Base-by-base conservation (phyloP, 495 filamentous ascomycete species). In the Penicillium malachiteum region DNA sequence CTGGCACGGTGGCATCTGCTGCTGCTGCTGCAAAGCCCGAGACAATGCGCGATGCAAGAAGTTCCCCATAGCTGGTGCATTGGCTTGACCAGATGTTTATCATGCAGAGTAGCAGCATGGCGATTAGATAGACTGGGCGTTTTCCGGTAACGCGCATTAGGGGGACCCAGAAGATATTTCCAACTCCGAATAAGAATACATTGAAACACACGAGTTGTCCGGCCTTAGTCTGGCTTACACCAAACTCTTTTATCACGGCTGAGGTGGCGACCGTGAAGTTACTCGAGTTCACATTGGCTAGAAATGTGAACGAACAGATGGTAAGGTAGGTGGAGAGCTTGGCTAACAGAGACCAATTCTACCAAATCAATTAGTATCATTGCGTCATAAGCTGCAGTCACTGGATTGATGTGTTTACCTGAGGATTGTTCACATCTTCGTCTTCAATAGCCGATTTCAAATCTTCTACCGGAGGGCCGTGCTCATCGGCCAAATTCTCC, bases 251-350 rank as follows among this genome's bases (percentile, higher is more conserved):
- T 47, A 67, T 59, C 21, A 72, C 57, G 12, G 65, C 59, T 38
- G 64, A 50, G 3, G 59, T 67, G 11, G 69, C 69, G 26, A 72
- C 69, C 9, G 67, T 64, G 42, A 72, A 70, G 40, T 70, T 70
- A 48, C 67, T 70, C 46, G 59, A 59, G 50, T 72, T 72, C 38
- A 68, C 60, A 21, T 67, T 70, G 49, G 67, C 67, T 14, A 70
- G 54, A 48, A 72, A 68, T 34, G 69, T 72, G 49, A 64, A 72
- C 30, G 52, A 65, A 58, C 68, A 71, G 30, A 71, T 64, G 34
- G 66, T 69, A 1, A 67, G 51, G 39, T 67, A 71, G 0, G 68
- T 71, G 39, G 48, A 54, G 4, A 63, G 40, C 41, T 61, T 69
- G 1, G 62, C 52, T 0, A 44, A 26, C 0, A 58, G 50, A 7